Base-by-base conservation (phyloP, 306 rosid species). In the Medicago arabica region DNA sequence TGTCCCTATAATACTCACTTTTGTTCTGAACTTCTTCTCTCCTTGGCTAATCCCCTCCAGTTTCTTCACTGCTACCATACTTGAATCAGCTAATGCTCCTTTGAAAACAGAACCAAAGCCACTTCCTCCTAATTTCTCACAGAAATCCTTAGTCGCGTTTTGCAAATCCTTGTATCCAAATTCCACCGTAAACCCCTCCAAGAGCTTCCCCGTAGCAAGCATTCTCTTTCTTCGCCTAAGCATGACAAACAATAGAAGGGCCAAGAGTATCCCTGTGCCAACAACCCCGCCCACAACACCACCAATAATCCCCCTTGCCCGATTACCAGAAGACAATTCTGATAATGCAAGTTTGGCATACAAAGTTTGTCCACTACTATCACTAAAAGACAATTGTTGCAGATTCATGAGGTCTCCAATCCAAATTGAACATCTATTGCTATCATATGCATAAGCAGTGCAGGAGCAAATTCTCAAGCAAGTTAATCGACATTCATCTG, bases 51-150 rank as follows among this genome's bases (percentile, higher is more conserved):
- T 62, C 76, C 95, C 59, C 47, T 91, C 90, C 28, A 94, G 87
- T 83, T 84, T 90, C 85, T 91, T 94, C 86, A 91, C 97, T 39
- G 95, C 98, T 21, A 94, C 80, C 8, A 81, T 69, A 17, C 85
- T 78, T 0, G 94, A 87, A 80, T 93, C 91, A 5, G 81, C 75
- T 82, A 91, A 46, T 8, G 77, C 74, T 47, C 98, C 98, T 79
- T 85, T 91, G 82, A 91, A 93, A 38, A 89, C 91, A 14, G 89
- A 89, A 75, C 98, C 96, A 53, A 93, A 93, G 5, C 97, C 97
- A 9, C 94, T 96, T 39, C 61, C 97, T 8, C 97, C 98, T 31
- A 93, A 83, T 81, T 91, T 93, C 39, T 91, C 90, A 0, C 91
- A 89, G 85, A 93, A 93, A 72, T 91, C 87, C 83, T 87, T 80